These are phyloP conservation scores for Puccinellia tenuiflora DNA, from an alignment of 176 grass and related monocot species.

Conservation along the genomic window DNA sequence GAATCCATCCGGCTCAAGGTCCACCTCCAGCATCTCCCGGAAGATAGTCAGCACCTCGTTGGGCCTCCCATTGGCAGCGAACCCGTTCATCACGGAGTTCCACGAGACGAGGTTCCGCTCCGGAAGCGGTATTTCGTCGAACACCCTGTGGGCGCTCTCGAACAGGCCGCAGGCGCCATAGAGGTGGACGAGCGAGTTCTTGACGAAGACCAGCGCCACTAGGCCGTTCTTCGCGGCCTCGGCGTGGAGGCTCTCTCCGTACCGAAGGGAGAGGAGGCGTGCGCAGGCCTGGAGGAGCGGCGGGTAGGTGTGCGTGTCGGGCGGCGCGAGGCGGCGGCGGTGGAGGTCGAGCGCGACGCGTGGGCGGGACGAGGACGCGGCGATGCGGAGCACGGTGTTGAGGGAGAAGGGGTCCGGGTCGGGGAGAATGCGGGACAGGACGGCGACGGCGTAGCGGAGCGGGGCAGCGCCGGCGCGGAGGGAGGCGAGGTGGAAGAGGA, in stretches of 20 bases:
- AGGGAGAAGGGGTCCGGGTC: constrained; percentile 48
- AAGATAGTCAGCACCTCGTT: constrained; percentile 74
- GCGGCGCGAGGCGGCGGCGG: constrained; percentile 42
- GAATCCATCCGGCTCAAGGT: constrained; percentile 49
- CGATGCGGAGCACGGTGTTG: constrained; percentile 79
- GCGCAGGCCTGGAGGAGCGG: constrained; percentile 78
- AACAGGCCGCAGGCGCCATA: constrained; percentile 57
- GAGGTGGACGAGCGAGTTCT: constrained; percentile 66
- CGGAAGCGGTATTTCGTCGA: constrained; percentile 48
- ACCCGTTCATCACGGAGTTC: constrained; percentile 77
- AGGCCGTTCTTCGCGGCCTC: constrained; percentile 58
- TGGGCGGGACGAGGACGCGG: constrained; percentile 43
- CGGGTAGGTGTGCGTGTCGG: constrained; percentile 78
- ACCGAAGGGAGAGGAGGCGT: constrained; percentile 53
- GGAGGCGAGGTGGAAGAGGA: constrained; percentile 68
- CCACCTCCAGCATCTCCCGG: constrained; percentile 40
- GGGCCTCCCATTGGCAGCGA: constrained; percentile 57
- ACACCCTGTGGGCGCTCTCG: constrained; percentile 68
- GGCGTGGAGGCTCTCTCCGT: constrained; percentile 61
- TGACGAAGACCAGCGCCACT: constrained; percentile 51
- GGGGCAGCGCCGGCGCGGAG: constrained; percentile 23
- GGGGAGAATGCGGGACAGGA: constrained; percentile 49
- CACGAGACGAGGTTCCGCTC: constrained; percentile 67
- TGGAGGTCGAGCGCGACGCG: constrained; percentile 56
- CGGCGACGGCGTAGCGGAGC: constrained; percentile 47